Evolutionary conservation across 2,329 filamentous ascomycete genomes (phyloP).

Genomic region (Akanthomyces muscarius): DNA sequence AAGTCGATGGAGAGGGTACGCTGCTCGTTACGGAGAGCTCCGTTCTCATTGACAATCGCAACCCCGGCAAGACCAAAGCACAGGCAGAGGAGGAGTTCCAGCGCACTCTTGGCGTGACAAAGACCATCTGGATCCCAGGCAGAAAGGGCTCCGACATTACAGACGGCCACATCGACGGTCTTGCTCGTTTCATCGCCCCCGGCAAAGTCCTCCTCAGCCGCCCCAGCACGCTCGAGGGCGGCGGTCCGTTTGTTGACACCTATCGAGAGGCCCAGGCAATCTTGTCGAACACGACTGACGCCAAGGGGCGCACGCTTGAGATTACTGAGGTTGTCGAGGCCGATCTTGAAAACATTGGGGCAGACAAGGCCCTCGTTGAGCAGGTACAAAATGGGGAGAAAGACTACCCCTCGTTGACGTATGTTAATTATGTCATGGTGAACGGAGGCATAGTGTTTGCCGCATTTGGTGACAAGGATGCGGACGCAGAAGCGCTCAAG

Average conservation of each 20-base stretch:
- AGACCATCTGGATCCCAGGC: constrained; percentile 28
- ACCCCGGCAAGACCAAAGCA: constrained; percentile 21
- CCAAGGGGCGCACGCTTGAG: constrained; percentile 22
- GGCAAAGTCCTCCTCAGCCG: constrained; percentile 24
- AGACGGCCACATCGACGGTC: constrained; percentile 28
- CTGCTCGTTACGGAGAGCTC: constrained; percentile 27
- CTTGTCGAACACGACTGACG: constrained; percentile 21
- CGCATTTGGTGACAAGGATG: constrained; percentile 24
- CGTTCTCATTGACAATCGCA: constrained; percentile 28
- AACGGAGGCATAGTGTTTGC: constrained; percentile 28
- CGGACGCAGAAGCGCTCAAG: constrained; percentile 23
- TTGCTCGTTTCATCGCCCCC: constrained; percentile 25
- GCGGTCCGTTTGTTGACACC: constrained; percentile 14
- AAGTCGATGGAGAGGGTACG: constrained; percentile 21
- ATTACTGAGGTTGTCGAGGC: constrained; percentile 26
- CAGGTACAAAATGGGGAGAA: neutral
- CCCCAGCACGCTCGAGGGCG: constrained; percentile 16
- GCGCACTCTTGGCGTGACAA: constrained; percentile 23
- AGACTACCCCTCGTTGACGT: constrained; percentile 18
- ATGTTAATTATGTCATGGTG: constrained; percentile 27
- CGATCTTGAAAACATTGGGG: constrained; percentile 17
- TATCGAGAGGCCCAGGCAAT: constrained; percentile 25
- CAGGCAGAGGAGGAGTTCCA: constrained; percentile 25
- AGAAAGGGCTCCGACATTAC: constrained; percentile 24
- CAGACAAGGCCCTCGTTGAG: constrained; percentile 18